Evolutionary conservation across 1,284 basidiomycete species (phyloP).

Genomic region (Melampsora abietis-canadensis): DNA sequence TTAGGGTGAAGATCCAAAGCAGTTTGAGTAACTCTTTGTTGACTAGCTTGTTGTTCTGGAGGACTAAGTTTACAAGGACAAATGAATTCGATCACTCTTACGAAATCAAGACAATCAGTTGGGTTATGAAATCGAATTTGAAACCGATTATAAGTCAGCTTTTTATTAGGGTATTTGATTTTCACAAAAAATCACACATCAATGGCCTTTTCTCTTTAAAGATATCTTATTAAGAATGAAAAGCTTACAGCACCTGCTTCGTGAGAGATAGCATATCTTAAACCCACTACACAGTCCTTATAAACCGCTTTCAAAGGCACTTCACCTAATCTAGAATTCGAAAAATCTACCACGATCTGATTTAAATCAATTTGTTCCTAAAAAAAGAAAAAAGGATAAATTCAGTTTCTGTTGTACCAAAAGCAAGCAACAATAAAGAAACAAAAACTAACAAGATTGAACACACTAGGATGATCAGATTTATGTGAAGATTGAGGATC

Average conservation of each 20-base stretch:
- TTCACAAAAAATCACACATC: not conserved
- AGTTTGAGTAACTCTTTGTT: not conserved
- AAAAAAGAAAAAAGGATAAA: too few species aligned
- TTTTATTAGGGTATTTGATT: not conserved
- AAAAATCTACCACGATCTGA: conserved; percentile 14
- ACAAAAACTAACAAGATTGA: too few species aligned
- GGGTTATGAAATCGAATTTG: conserved; percentile 31
- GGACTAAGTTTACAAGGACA: conserved; percentile 37
- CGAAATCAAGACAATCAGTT: conserved; percentile 17
- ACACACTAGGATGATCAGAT: too few species aligned
- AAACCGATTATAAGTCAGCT: conserved; percentile 30
- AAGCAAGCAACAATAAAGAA: too few species aligned
- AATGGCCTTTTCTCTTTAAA: too few species aligned
- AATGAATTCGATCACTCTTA: conserved; percentile 24
- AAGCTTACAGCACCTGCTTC: conserved; percentile 9
- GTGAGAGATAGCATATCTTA: conserved; percentile 25
- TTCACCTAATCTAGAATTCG: conserved; percentile 20
- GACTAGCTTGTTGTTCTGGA: not conserved
- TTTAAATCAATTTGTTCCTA: conserved; percentile 37
- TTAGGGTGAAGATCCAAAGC: not conserved
- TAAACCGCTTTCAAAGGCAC: conserved; percentile 27
- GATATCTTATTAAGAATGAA: not conserved
- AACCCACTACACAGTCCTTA: conserved; percentile 27
- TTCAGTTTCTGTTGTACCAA: not conserved
- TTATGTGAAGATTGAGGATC: not conserved